phyloP scores from a whole-genome alignment of 1,284 basidiomycete species.

The Pyrrhoderma lamaoense region DNA sequence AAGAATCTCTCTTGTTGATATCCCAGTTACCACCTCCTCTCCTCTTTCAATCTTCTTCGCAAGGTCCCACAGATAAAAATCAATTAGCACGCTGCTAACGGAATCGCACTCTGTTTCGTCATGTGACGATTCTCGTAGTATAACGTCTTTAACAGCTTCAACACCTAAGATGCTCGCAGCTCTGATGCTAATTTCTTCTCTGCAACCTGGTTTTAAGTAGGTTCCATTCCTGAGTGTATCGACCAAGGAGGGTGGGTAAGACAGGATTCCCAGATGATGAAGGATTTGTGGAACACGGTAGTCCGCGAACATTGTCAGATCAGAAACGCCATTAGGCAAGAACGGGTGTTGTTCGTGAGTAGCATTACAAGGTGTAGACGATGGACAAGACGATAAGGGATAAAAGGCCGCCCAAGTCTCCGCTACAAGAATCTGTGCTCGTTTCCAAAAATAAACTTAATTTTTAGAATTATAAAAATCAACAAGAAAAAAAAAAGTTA shows the following conservation, averaged over 20 bases:
- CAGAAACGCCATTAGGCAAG: conserved; percentile 55
- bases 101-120: too few relatives aligned
- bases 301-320: conserved; percentile 83
- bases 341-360: conserved; percentile 40
- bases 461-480: too few relatives aligned
- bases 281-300: conserved; percentile 82
- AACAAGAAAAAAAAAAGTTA: background rate
- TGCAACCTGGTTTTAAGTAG: conserved; percentile 44
- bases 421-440: conserved; percentile 78
- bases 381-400: conserved; percentile 30
- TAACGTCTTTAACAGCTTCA: conserved; percentile 56
- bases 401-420: conserved; percentile 81
- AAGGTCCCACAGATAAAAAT: conserved; percentile 82
- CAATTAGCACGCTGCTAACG: conserved; percentile 69
- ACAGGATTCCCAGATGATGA: conserved; percentile 66
- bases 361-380: conserved; percentile 13
- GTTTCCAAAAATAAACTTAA: conserved; percentile 73
- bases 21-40: conserved; percentile 46
- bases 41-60: conserved; percentile 67
- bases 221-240: conserved; percentile 37
- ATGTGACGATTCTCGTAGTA: conserved; percentile 31
- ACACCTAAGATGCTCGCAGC: conserved; percentile 71
- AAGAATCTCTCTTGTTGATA: conserved; percentile 49
- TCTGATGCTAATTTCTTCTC: conserved; percentile 66
- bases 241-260: conserved; percentile 53